A percentile compares a stretch with the other conserved stretches of the same genome.
Evolutionary conservation across 1,284 basidiomycete species (phyloP).

Genomic region (Taiwanofungus camphoratus): DNA sequence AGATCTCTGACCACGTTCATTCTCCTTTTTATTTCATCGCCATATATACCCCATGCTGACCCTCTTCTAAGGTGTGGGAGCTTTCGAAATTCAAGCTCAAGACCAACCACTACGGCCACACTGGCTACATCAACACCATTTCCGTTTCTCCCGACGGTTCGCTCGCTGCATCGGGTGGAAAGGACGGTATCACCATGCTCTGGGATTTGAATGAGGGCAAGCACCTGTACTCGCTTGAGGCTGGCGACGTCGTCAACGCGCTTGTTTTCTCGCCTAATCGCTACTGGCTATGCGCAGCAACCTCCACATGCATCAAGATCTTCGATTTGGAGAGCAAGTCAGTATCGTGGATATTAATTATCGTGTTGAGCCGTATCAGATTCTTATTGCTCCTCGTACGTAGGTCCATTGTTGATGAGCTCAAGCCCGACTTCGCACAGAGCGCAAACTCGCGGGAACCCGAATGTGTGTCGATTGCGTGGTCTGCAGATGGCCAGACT

Average conservation of each 20-base stretch:
- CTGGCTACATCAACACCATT: conserved; percentile 98
- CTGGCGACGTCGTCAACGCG: conserved; percentile 97
- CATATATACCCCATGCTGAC: conserved; percentile 13
- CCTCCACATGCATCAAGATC: conserved; percentile 97
- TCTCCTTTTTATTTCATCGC: background rate
- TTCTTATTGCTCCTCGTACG: conserved; percentile 9
- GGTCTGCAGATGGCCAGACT: conserved; percentile 98
- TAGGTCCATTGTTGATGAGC: conserved; percentile 97
- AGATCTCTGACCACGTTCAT: conserved; percentile 60
- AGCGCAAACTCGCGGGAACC: conserved; percentile 81
- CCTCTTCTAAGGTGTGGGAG: conserved; percentile 86
- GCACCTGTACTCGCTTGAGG: conserved; percentile 99
- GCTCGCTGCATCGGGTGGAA: conserved; percentile 97
- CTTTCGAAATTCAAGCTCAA: conserved; percentile 99
- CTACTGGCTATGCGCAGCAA: conserved; percentile 99
- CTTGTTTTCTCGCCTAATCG: conserved; percentile 99
- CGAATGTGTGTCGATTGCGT: conserved; percentile 96
- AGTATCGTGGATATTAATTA: conserved; percentile 29
- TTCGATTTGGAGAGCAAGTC: conserved; percentile 98
- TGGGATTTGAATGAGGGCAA: conserved; percentile 99
- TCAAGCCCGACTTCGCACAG: conserved; percentile 89
- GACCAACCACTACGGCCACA: conserved; percentile 99
- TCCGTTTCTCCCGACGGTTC: conserved; percentile 99
- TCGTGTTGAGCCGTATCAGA: conserved; percentile 1
- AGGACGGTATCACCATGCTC: conserved; percentile 99